A percentile compares a stretch with the other conserved stretches of the same genome.
Conservation (phyloP, 2,329 filamentous ascomycete genomes). For the Ophiostoma ulmi region DNA sequence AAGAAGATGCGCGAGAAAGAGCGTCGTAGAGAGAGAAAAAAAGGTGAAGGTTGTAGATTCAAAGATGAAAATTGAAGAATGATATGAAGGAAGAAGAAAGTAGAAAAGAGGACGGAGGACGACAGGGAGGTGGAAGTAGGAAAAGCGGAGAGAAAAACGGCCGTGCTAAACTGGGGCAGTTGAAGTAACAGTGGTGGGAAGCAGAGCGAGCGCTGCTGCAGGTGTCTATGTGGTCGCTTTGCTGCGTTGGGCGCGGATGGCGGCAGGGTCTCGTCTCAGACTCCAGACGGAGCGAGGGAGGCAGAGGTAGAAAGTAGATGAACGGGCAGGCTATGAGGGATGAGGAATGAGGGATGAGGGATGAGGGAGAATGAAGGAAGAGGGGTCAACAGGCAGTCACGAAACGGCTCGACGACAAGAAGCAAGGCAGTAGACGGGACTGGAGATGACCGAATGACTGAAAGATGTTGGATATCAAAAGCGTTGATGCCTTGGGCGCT, state of each 20-base stretch:
- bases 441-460: background rate
- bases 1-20: background rate
- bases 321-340: background rate
- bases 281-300: conserved; percentile 2
- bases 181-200: background rate
- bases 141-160: conserved; percentile 15
- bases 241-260: conserved; percentile 19
- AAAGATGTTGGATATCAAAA: background rate
- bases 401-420: background rate
- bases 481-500: conserved; percentile 19
- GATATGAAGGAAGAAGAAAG: conserved; percentile 10
- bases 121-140: background rate
- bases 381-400: conserved; percentile 8
- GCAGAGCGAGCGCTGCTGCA: conserved; percentile 7
- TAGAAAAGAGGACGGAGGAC: conserved; percentile 3
- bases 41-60: background rate
- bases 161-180: conserved; percentile 19
- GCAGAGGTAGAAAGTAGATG: background rate
- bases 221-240: conserved; percentile 12
- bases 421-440: background rate
- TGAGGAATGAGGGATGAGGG: background rate
- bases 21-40: background rate
- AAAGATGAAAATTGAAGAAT: background rate
- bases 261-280: conserved; percentile 17
- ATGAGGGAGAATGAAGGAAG: too few relatives aligned